These are phyloP conservation scores for Chytridium lagenaria DNA, from an alignment of 371 early-diverging fungal genomes.

Conservation along the genomic window DNA sequence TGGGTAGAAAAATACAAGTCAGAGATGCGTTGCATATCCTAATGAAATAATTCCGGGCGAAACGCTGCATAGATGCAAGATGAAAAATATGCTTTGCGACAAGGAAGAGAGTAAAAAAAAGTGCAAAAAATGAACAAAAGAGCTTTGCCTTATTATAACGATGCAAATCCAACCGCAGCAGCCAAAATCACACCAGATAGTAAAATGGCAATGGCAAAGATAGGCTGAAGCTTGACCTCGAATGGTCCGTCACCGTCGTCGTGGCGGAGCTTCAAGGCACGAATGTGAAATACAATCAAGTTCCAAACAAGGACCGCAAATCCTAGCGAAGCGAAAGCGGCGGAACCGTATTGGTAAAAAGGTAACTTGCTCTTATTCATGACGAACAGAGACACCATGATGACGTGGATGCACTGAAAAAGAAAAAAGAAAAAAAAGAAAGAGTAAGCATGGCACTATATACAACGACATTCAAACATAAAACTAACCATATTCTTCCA, in stretches of 20 bases:
- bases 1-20: neutral
- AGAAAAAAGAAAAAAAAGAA: neutral
- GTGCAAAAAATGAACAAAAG: neutral
- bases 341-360: constrained; percentile 14
- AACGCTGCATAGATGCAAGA: neutral
- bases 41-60: too few relatives aligned
- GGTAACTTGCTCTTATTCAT: constrained; percentile 21
- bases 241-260: constrained; percentile 29
- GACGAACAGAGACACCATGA: constrained; percentile 19
- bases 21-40: too few relatives aligned
- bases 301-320: constrained; percentile 26
- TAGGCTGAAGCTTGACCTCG: constrained; percentile 27
- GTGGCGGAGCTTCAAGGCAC: constrained; percentile 25
- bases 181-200: constrained; percentile 19
- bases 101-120: neutral
- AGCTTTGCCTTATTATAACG: neutral
- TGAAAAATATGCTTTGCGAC: neutral
- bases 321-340: constrained; percentile 22
- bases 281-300: constrained; percentile 32
- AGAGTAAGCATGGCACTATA: neutral
- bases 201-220: constrained; percentile 14
- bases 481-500: constrained; percentile 49
- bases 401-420: constrained; percentile 13
- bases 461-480: too few relatives aligned
- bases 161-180: neutral